These are phyloP conservation scores for Prunus yedoensis DNA, from an alignment of 331 rosid species.

Conservation along the genomic window DNA sequence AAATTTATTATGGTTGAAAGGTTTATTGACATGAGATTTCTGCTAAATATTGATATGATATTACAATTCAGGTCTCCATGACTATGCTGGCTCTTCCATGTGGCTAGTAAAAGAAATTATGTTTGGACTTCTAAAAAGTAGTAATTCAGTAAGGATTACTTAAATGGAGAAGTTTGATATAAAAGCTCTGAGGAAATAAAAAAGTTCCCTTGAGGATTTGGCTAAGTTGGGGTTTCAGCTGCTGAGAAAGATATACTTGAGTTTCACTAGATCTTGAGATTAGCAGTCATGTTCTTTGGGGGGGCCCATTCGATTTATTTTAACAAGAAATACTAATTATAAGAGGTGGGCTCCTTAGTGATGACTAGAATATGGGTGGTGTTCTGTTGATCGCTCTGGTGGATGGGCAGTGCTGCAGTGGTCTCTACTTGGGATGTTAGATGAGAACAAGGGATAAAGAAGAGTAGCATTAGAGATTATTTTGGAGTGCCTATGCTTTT, in stretches of 20 bases:
- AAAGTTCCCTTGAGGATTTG: background rate
- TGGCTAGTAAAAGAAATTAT: too few species aligned
- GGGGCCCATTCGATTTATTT: background rate
- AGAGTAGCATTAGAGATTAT: background rate
- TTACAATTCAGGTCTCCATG: too few species aligned
- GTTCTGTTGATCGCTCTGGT: background rate
- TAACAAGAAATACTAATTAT: background rate
- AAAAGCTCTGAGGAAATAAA: background rate
- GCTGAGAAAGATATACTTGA: background rate
- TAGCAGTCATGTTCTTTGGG: background rate
- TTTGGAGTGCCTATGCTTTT: background rate
- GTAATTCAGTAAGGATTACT: too few species aligned
- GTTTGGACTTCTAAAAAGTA: too few species aligned
- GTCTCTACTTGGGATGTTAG: background rate
- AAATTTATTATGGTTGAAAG: too few species aligned
- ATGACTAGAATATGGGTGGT: background rate
- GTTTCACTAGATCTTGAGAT: background rate
- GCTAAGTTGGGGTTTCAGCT: background rate
- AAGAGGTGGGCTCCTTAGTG: background rate
- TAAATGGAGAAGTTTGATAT: background rate
- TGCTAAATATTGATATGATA: too few species aligned
- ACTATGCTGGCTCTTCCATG: background rate
- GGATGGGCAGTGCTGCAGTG: background rate
- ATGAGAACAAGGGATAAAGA: background rate
- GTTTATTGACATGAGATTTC: too few species aligned